phyloP scores from a whole-genome alignment of 768 basidiomycete genomes.

The Crassisporium funariophilum region DNA sequence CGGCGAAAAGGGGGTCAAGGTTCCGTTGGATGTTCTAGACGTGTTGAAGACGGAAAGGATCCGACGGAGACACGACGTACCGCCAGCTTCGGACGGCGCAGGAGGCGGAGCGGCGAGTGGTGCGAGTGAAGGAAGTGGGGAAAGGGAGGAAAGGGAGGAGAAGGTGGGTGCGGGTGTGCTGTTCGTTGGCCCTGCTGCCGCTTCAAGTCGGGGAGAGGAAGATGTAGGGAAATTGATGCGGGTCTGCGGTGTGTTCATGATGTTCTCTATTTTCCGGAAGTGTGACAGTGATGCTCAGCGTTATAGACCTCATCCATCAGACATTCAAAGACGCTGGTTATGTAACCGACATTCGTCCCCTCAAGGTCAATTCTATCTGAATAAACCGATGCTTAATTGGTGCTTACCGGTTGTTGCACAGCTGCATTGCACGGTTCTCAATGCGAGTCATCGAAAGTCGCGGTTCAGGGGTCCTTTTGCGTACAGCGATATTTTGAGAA shows the following conservation, averaged over 20 bases:
- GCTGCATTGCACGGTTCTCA: slow-evolving; percentile 55
- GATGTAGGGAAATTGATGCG: slow-evolving; percentile 22
- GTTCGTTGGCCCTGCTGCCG: slow-evolving; percentile 17
- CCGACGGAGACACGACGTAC: background rate
- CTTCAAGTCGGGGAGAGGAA: background rate
- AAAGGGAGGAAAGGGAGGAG: background rate
- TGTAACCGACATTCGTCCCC: slow-evolving; percentile 43
- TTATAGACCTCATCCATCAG: slow-evolving; percentile 43
- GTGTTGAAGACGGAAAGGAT: slow-evolving; percentile 31
- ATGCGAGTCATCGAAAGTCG: slow-evolving; percentile 47
- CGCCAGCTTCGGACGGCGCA: too few species aligned
- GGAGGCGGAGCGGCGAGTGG: background rate
- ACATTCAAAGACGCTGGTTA: slow-evolving; percentile 45
- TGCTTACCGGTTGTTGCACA: slow-evolving; percentile 17
- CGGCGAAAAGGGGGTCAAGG: slow-evolving; percentile 22
- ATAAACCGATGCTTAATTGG: background rate
- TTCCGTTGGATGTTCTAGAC: slow-evolving; percentile 49
- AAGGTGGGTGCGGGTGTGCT: slow-evolving; percentile 26
- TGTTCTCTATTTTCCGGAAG: too few species aligned
- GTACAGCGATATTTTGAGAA: slow-evolving; percentile 36
- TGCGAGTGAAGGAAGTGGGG: background rate
- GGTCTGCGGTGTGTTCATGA: slow-evolving; percentile 34
- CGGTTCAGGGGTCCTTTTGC: slow-evolving; percentile 36
- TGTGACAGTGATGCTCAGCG: too few species aligned
- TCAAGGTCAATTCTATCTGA: slow-evolving; percentile 42